Evolutionary conservation across 805 yeast species (phyloP).

Genomic region (Ogataea nonfermentans): DNA sequence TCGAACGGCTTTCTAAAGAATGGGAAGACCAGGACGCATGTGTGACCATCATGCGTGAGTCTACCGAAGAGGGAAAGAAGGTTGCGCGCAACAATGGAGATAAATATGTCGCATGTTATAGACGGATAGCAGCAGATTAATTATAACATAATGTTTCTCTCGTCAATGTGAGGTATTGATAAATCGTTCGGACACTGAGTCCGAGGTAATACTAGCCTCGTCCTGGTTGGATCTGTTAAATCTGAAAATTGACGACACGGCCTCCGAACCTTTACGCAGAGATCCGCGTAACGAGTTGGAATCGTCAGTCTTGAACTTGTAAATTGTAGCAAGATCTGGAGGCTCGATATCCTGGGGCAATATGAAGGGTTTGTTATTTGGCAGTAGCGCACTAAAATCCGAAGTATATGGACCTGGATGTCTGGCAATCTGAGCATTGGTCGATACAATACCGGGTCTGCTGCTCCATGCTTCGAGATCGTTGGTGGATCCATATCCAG

Average conservation of each 20-base stretch:
- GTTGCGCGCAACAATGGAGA: conserved; percentile 86
- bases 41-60: conserved; percentile 80
- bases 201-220: conserved; percentile 23
- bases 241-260: conserved; percentile 36
- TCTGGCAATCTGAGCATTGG: conserved; percentile 24
- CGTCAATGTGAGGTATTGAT: conserved; percentile 34
- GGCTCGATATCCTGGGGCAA: conserved; percentile 35
- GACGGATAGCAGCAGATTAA: conserved; percentile 48
- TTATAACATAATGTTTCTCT: conserved; percentile 44
- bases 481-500: conserved; percentile 16
- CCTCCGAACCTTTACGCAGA: conserved; percentile 43
- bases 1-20: conserved; percentile 72
- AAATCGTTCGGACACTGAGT: conserved; percentile 30
- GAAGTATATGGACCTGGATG: conserved; percentile 18
- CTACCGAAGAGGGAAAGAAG: conserved; percentile 98
- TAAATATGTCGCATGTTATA: conserved; percentile 86
- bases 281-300: conserved; percentile 37
- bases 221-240: conserved; percentile 21
- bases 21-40: conserved; percentile 82
- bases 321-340: conserved; percentile 36
- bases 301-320: conserved; percentile 36
- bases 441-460: conserved; percentile 12
- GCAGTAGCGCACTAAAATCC: conserved; percentile 15
- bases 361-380: conserved; percentile 21
- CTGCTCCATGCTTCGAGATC: conserved; percentile 22